Base-by-base conservation (phyloP, 768 basidiomycete genomes). In the Lactifluus hygrophoroides region DNA sequence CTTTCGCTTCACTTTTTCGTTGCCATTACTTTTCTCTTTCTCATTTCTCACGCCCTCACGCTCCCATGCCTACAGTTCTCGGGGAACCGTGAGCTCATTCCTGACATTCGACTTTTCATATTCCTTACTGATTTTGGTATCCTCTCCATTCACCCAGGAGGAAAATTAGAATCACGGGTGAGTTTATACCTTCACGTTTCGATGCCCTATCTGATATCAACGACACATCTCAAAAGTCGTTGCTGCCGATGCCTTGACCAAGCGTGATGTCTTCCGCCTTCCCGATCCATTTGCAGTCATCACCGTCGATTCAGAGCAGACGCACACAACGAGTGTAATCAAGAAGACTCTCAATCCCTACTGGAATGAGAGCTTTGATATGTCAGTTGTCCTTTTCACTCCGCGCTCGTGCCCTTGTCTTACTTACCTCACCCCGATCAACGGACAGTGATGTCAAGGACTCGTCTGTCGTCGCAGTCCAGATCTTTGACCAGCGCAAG, bases 401-500 rank as follows among this genome's bases (percentile, higher is more conserved):
- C 58, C 17, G 5, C 38, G 35, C 25, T 35, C 25, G 51, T 49
- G 14, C 50, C 58, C 60, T 55, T 58, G 28, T 40, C 53, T 64
- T 34, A 25, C 21, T 35, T 37, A 11, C 8, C 16, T 34, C 2
- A 13, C 11, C n/a, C n/a, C n/a, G n/a, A n/a, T n/a, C 34, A 34
- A 58, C 45, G 57, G 55, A 25, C 66, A 97, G 94, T 65, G 90
- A 82, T 51, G 95, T 96, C 69, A 95, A 94, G 71, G 96, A 99
- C 65, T 92, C 90, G n/a, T 97, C 94, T 17, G 90, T 98, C 48
- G 83, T 99, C 58, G 92, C 93, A 5, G 94, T 98, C 1, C 96
- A 99, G 74, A 96, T 98, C 66, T 98, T 98, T 66, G 96, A 99
- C 74, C 95, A 98, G 73, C 86, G 93, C 72, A 99, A 99, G 74